Conservation (phyloP, 768 basidiomycete genomes). For the Lentinula aciculospora region DNA sequence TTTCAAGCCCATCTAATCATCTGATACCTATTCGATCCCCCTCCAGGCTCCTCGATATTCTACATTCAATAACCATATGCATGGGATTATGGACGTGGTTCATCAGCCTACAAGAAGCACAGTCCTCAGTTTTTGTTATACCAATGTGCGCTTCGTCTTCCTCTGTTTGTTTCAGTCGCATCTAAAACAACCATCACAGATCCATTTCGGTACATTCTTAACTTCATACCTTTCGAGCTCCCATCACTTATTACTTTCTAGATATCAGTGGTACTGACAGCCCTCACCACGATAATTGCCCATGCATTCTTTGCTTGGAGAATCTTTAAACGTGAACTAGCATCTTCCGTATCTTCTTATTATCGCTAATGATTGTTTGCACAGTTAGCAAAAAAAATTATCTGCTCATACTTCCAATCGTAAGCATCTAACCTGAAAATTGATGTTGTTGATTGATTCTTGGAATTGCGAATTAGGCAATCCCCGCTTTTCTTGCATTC, state of each 20-base stretch:
- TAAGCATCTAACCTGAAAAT: neutral
- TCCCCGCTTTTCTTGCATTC: neutral
- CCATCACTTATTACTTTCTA: neutral
- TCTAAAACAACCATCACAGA: no score
- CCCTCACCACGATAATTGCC: neutral
- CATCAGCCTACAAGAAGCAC: neutral
- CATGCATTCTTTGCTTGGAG: neutral
- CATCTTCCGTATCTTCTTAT: neutral
- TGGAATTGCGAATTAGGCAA: neutral
- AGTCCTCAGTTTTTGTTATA: neutral
- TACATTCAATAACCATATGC: neutral
- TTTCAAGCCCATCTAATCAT: no score
- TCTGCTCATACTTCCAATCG: neutral
- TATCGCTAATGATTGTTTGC: neutral
- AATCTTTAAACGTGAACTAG: neutral
- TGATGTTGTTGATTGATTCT: no score
- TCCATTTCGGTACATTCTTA: neutral
- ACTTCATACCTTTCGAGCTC: no score
- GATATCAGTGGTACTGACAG: neutral
- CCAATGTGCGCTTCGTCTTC: neutral
- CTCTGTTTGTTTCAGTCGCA: neutral
- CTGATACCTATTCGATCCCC: neutral
- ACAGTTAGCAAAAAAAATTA: neutral
- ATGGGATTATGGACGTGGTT: neutral
- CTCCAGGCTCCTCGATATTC: neutral